Base-by-base conservation (phyloP, 768 basidiomycete genomes). In the Holtermanniella nyarrowii region DNA sequence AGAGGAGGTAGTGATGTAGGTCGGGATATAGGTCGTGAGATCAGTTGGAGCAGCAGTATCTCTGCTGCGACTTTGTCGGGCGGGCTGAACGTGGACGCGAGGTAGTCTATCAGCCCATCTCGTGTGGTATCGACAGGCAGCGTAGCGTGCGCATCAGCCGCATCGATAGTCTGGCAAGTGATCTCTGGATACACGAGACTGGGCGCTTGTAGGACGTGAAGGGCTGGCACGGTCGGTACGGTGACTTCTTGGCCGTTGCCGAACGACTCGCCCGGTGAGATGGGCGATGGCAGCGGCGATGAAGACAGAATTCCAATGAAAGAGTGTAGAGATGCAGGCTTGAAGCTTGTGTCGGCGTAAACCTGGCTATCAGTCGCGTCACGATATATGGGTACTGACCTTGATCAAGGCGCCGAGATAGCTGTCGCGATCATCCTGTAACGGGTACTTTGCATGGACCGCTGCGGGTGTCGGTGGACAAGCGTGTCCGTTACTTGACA, bases 341-440 rank as follows among this genome's bases (percentile, higher is more conserved):
- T 61, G 45, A 58, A 65, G 5, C 60, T 49, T 1, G 51, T 51
- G 46, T 64, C 51, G 53, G 65, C 70, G 55, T 71, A 71, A 1
- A 71, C 61, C 65, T 69, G 42, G 39, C 20, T 7, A 18, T 44
- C 25, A 50, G 43, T 42, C 31, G 18, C 25, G n/a, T 16, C 37
- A 11, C 18, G 31, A 27, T 11, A 3, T 3, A 12, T 41, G 11
- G 16, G 16, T n/a, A 24, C 59, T 49, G 41, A 63, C 67, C 59
- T 71, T 71, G 52, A 71, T 48, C n/a, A 71, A 42, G n/a, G 66
- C 66, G 1, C 70, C 70, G 7, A 57, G 26, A 44, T 69, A 70
- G 18, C 57, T 52, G 1, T 51, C 55, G 10, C 50, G 37, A 0
- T 25, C 18, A 0, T 45, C 58, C 2, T 59, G 59, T n/a, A 65